phyloP scores from a whole-genome alignment of 202 grass and related monocot species.

The Bolboschoenoplectus hybrid region DNA sequence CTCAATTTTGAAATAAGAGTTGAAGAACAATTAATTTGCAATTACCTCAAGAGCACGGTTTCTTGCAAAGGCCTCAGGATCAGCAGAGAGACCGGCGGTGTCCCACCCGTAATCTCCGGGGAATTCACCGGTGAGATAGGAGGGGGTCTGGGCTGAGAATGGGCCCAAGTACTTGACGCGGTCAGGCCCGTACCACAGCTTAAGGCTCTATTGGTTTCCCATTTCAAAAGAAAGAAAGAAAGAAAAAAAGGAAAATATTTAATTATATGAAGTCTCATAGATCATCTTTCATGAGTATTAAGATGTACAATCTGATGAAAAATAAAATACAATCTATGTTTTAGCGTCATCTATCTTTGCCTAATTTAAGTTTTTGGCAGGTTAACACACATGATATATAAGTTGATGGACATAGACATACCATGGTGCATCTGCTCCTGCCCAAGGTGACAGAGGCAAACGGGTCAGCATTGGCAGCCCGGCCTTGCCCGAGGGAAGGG shows the following conservation, averaged over 20 bases:
- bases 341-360: neutral
- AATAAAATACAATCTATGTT: neutral
- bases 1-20: neutral
- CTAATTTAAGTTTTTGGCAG: neutral
- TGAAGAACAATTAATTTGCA: neutral
- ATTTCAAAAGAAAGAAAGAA: slow-evolving; percentile 1
- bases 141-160: slow-evolving; percentile 93
- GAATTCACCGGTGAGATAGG: slow-evolving; percentile 92
- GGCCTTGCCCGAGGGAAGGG: slow-evolving; percentile 77
- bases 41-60: slow-evolving; percentile 90
- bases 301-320: neutral
- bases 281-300: neutral
- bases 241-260: neutral
- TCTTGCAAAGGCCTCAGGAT: slow-evolving; percentile 90
- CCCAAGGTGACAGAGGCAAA: slow-evolving; percentile 56
- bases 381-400: neutral
- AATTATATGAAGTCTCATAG: neutral
- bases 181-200: slow-evolving; percentile 92
- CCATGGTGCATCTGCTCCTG: slow-evolving; percentile 82
- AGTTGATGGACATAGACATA: slow-evolving; percentile 36
- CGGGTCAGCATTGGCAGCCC: slow-evolving; percentile 43
- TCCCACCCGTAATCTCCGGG: slow-evolving; percentile 98
- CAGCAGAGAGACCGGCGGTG: slow-evolving; percentile 89
- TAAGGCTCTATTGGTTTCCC: slow-evolving; percentile 56
- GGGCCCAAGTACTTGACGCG: slow-evolving; percentile 95